Conservation (phyloP, 75 land plant genomes). For the Chamaecyparis obtusa region DNA sequence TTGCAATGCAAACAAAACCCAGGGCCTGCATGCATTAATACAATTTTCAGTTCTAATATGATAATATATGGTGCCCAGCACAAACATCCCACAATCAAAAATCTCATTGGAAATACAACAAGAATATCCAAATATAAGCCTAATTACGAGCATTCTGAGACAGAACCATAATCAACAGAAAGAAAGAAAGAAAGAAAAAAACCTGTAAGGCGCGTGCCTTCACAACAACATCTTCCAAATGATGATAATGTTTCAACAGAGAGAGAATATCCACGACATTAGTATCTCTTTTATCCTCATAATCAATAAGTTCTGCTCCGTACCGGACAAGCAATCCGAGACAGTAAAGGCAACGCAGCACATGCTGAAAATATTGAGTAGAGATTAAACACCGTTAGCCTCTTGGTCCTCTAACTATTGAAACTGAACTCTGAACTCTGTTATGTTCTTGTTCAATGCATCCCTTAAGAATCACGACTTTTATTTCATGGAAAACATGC, state of each 20-base stretch:
- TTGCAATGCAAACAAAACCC: slow-evolving; percentile 84
- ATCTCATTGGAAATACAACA: not conserved
- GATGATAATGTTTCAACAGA: slow-evolving; percentile 69
- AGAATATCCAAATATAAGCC: not conserved
- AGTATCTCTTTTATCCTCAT: slow-evolving; percentile 28
- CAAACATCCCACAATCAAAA: not conserved
- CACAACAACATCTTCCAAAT: slow-evolving; percentile 60
- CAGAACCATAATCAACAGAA: not conserved
- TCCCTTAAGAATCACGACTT: not conserved
- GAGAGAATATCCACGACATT: slow-evolving; percentile 42
- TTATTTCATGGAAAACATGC: not conserved
- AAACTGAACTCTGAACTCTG: not conserved
- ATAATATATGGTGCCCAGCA: not conserved
- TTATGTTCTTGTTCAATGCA: not conserved
- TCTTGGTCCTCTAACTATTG: not conserved
- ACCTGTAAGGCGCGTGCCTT: slow-evolving; percentile 90
- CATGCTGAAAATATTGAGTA: slow-evolving; percentile 51
- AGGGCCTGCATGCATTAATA: slow-evolving; percentile 58
- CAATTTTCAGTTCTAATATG: not conserved
- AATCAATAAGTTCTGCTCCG: slow-evolving; percentile 57
- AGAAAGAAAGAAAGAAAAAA: slow-evolving; percentile 3
- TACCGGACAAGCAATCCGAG: slow-evolving; percentile 87
- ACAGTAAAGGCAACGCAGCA: slow-evolving; percentile 89
- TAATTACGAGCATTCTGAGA: not conserved
- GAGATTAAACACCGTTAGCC: not conserved